phyloP scores from a whole-genome alignment of 495 filamentous ascomycete genomes.

The Neohortaea acidophila region DNA sequence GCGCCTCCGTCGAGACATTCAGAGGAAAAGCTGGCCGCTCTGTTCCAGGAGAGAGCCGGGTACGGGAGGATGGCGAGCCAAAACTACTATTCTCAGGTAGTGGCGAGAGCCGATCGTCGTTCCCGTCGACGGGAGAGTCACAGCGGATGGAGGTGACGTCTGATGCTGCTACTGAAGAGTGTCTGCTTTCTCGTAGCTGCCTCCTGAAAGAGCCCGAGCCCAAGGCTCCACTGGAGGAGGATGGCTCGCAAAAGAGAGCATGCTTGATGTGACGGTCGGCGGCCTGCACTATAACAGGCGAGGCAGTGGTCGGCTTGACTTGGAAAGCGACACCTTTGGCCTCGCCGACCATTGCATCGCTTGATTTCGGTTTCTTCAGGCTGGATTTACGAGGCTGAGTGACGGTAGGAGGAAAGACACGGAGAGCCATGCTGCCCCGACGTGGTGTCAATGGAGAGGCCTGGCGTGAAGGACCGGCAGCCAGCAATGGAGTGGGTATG shows the following conservation, averaged over 20 bases:
- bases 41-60: too few relatives aligned
- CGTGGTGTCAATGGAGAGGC: too few relatives aligned
- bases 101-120: constrained; percentile 10
- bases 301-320: background rate
- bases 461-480: too few relatives aligned
- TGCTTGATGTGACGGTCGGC: constrained; percentile 12
- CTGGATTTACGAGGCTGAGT: constrained; percentile 10
- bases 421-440: constrained; percentile 15
- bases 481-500: too few relatives aligned
- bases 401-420: constrained; percentile 11
- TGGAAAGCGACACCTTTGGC: constrained; percentile 12
- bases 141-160: too few relatives aligned
- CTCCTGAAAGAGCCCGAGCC: too few relatives aligned
- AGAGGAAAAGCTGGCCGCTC: too few relatives aligned
- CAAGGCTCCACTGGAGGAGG: too few relatives aligned
- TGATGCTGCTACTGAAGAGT: too few relatives aligned
- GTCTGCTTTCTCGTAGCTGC: too few relatives aligned
- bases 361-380: constrained; percentile 6
- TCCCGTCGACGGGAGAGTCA: background rate
- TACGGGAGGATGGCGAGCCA: too few relatives aligned
- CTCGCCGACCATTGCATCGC: background rate
- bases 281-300: constrained; percentile 4
- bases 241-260: constrained; percentile 15
- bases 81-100: constrained; percentile 10
- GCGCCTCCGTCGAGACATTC: too few relatives aligned